These are phyloP conservation scores for Paspalum vaginatum DNA, from an alignment of 176 grass and related monocot genomes.

Conservation along the genomic window DNA sequence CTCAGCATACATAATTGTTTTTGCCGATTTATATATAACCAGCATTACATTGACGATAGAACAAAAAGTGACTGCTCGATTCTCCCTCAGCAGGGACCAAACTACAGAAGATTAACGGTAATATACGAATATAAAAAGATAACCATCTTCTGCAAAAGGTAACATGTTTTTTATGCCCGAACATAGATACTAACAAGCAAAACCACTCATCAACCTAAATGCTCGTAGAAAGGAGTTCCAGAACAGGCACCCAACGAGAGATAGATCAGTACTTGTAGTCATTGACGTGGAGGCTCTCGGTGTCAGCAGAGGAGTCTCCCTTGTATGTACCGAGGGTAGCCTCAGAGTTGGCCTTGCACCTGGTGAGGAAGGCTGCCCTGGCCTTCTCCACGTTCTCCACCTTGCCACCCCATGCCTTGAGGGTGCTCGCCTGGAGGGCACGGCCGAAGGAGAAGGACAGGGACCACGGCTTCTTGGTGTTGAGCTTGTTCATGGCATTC, in stretches of 20 bases:
- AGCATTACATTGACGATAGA: slow-evolving; percentile 16
- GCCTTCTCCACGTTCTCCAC: slow-evolving; percentile 75
- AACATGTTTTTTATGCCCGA: slow-evolving; percentile 36
- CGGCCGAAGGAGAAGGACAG: slow-evolving; percentile 95
- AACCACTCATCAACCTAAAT: slow-evolving; percentile 39
- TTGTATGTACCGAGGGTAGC: slow-evolving; percentile 87
- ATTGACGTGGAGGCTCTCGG: slow-evolving; percentile 96
- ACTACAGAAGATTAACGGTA: slow-evolving; percentile 20
- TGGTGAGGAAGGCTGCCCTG: slow-evolving; percentile 61
- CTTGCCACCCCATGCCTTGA: slow-evolving; percentile 93
- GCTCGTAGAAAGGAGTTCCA: not conserved
- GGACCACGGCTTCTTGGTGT: slow-evolving; percentile 89
- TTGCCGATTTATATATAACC: slow-evolving; percentile 1
- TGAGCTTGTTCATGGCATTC: slow-evolving; percentile 94
- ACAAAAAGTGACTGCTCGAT: slow-evolving; percentile 41
- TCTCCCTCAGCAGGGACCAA: slow-evolving; percentile 18
- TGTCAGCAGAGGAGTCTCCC: slow-evolving; percentile 64
- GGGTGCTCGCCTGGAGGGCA: slow-evolving; percentile 91
- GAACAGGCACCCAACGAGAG: not conserved
- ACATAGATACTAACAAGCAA: slow-evolving; percentile 34
- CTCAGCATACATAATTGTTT: slow-evolving; percentile 15
- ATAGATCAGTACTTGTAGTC: slow-evolving; percentile 87
- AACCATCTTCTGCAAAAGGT: slow-evolving; percentile 17
- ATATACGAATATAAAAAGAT: slow-evolving; percentile 5
- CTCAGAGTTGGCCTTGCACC: slow-evolving; percentile 98